phyloP scores from a whole-genome alignment of 169 alveolate species.

The Neospora caninum region DNA sequence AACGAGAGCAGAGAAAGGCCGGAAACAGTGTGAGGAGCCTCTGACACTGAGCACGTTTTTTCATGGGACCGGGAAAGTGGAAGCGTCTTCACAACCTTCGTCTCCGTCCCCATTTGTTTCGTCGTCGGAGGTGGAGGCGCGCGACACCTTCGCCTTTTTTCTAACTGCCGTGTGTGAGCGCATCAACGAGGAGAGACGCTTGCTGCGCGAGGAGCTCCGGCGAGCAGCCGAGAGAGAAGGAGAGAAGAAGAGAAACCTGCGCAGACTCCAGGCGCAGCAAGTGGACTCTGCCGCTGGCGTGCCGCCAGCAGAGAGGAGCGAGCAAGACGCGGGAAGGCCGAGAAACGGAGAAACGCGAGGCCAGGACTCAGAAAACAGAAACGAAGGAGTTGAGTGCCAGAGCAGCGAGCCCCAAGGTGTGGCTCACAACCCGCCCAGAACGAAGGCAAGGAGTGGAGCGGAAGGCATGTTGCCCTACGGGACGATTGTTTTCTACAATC shows the following conservation, averaged over 20 bases:
- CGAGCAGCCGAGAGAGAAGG: not conserved
- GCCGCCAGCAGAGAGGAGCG: not conserved
- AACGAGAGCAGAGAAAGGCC: not conserved
- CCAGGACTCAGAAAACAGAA: not conserved
- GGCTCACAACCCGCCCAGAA: not conserved
- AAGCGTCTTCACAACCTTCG: not conserved
- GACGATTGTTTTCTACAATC: conserved; percentile 31
- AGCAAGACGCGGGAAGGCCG: not conserved
- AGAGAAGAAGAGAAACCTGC: not conserved
- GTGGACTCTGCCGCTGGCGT: not conserved
- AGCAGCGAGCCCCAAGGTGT: not conserved
- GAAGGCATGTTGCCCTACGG: conserved; percentile 1
- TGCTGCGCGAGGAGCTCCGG: not conserved
- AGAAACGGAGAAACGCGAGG: not conserved
- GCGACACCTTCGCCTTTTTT: not conserved
- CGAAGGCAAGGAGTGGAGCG: not conserved
- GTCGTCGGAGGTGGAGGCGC: not conserved
- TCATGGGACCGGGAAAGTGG: not conserved
- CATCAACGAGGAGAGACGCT: not conserved
- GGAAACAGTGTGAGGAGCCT: not conserved
- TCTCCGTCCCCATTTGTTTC: not conserved
- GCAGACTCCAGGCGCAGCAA: not conserved
- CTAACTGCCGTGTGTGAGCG: not conserved
- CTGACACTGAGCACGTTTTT: not conserved
- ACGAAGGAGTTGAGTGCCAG: not conserved